A percentile compares a stretch with the other conserved stretches of the same genome.
Evolutionary conservation across 2,329 filamentous ascomycete genomes (phyloP).

Genomic region (Alternaria tenuissima): DNA sequence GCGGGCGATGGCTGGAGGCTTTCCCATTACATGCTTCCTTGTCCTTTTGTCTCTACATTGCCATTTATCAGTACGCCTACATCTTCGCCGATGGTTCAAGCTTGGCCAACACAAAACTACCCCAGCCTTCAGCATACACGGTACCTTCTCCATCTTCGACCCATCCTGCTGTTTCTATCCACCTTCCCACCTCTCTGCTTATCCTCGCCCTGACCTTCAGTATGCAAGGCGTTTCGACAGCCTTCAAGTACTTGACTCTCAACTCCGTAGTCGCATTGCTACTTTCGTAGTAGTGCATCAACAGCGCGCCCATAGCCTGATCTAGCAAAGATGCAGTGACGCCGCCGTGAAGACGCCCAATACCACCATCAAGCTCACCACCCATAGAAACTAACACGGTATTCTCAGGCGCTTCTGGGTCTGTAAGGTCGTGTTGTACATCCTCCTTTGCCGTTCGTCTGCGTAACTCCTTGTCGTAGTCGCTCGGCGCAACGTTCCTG

Average conservation of each 20-base stretch:
- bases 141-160: conserved; percentile 36
- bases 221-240: conserved; percentile 32
- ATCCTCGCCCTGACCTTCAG: conserved; percentile 30
- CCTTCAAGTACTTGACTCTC: conserved; percentile 35
- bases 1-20: neutral
- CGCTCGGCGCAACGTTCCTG: neutral
- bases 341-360: conserved; percentile 36
- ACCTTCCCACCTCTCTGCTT: conserved; percentile 32
- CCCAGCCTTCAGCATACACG: conserved; percentile 33
- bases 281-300: conserved; percentile 24
- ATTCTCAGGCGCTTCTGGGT: conserved; percentile 28
- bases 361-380: conserved; percentile 31
- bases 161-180: conserved; percentile 31
- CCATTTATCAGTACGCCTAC: neutral
- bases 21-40: neutral
- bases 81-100: conserved; percentile 14
- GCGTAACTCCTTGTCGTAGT: neutral
- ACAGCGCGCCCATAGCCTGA: conserved; percentile 36
- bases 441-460: conserved; percentile 20
- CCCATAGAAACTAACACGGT: conserved; percentile 33
- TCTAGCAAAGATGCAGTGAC: conserved; percentile 36
- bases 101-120: conserved; percentile 29
- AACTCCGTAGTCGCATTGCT: conserved; percentile 32
- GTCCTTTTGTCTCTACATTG: neutral
- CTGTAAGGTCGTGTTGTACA: conserved; percentile 18